Base-by-base conservation (phyloP, 129 eudicot genomes). In the Oenanthe sinensis region DNA sequence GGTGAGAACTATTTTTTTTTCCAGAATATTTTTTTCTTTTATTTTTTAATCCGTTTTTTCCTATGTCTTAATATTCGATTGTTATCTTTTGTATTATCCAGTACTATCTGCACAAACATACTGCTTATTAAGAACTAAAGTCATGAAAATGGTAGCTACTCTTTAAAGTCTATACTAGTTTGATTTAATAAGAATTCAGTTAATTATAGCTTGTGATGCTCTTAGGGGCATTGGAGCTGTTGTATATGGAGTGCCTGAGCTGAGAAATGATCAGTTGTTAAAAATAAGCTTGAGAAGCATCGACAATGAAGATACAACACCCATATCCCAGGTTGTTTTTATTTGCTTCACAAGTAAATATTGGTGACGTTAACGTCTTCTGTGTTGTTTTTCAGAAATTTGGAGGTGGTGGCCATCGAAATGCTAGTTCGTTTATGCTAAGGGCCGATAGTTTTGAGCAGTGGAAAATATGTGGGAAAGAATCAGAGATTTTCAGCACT, bases 391-490 rank as follows among this genome's bases (percentile, higher is more conserved):
- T 60, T 77, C 81, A 94, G 96, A 83, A 83, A 83, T 88, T 82
- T 70, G 93, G 98, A 72, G 98, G 97, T 37, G 98, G 98, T 43
- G 98, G 98, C 14, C 97, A 94, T 85, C 85, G 89, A 68, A 91
- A 88, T 84, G 98, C 98, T 11, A 94, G 97, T 82, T 94, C 97
- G 9, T 94, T 91, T 79, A 83, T 91, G 93, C 37, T 94, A 67
- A 82, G 58, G 15, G 45, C 82, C 63, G 70, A 74, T 4, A 91
- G 87, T 73, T 91, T 94, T 83, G 90, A 86, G 79, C 80, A 79
- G 68, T 91, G 98, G 98, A 94, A 88, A 81, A 83, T 81, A 42
- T 15, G 62, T 20, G 54, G 77, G 37, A 60, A 60, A 43, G 55
- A 4, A 36, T 4, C 42, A 4, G 4, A 43, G 20, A 9, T 24